Conservation (phyloP, 495 filamentous ascomycete species). For the Penicillium canescens region DNA sequence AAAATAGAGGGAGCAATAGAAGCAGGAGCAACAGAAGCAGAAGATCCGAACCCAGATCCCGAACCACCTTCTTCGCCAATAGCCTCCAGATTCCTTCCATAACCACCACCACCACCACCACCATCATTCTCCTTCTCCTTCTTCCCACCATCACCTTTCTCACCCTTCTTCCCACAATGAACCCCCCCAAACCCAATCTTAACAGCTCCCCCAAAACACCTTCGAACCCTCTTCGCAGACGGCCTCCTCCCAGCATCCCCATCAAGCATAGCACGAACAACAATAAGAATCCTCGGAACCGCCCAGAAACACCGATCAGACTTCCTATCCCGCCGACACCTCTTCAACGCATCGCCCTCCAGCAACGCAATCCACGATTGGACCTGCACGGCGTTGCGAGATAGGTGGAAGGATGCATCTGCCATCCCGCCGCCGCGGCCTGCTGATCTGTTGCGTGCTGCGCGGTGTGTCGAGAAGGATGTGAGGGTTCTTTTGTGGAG, state of each 20-base stretch:
- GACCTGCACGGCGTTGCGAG: conserved; percentile 71
- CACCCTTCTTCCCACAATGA: conserved; percentile 15
- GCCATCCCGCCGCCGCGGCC: conserved; percentile 69
- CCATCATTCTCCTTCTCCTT: neutral
- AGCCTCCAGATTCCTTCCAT: neutral
- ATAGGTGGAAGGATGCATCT: conserved; percentile 76
- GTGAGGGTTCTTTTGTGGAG: conserved; percentile 70
- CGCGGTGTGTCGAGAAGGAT: conserved; percentile 72
- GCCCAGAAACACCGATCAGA: conserved; percentile 51
- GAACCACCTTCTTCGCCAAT: neutral
- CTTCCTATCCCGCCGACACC: conserved; percentile 24
- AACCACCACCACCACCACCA: neutral
- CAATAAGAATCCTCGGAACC: conserved; percentile 39
- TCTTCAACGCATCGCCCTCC: conserved; percentile 64
- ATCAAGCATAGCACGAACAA: conserved; percentile 47
- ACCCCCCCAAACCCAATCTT: conserved; percentile 2
- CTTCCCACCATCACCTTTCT: neutral
- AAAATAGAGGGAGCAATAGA: neutral
- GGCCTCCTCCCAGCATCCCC: conserved; percentile 39
- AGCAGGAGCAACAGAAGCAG: neutral
- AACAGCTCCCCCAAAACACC: conserved; percentile 20
- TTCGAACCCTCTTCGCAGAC: conserved; percentile 31
- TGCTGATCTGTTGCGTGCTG: conserved; percentile 64
- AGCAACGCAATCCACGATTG: conserved; percentile 74
- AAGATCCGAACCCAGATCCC: too few species aligned